Conservation (phyloP, 2,329 filamentous ascomycete species). For the Dryadomyces quercus-mongolicae region DNA sequence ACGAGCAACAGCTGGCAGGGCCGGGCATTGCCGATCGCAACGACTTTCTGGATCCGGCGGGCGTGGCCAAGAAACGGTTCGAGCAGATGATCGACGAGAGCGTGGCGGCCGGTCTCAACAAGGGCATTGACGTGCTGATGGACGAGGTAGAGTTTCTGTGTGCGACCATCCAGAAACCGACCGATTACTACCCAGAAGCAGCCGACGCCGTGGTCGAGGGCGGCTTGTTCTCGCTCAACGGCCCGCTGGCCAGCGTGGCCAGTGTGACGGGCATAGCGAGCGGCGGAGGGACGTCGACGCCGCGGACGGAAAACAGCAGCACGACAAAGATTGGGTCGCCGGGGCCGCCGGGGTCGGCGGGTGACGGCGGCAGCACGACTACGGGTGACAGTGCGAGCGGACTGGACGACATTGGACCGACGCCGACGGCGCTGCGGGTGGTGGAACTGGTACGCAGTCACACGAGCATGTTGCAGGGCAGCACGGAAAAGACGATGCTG, state of each 20-base stretch:
- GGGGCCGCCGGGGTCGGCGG: conserved; percentile 19
- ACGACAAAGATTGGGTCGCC: background rate
- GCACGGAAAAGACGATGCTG: conserved; percentile 94
- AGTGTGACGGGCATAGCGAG: conserved; percentile 18
- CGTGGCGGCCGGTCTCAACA: conserved; percentile 89
- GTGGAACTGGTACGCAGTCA: conserved; percentile 80
- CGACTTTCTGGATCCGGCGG: conserved; percentile 85
- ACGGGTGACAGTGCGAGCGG: conserved; percentile 7
- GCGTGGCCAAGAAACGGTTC: conserved; percentile 94
- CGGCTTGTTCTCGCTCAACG: conserved; percentile 7
- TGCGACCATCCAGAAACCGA: conserved; percentile 72
- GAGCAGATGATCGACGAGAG: conserved; percentile 98
- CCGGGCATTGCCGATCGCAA: conserved; percentile 79
- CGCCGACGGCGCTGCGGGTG: conserved; percentile 64
- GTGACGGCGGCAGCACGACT: conserved; percentile 18
- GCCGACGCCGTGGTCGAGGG: conserved; percentile 18
- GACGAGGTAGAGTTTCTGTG: conserved; percentile 95
- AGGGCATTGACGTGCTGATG: conserved; percentile 96
- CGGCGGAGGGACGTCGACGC: conserved; percentile 17
- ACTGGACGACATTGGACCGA: conserved; percentile 44
- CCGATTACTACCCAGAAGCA: conserved; percentile 73
- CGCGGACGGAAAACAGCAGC: conserved; percentile 8
- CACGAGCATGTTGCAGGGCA: conserved; percentile 84
- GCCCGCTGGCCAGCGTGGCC: conserved; percentile 10
- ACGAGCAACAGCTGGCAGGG: conserved; percentile 81